Evolutionary conservation across 2,329 filamentous ascomycete genomes (phyloP), one percentile per base, ranked within the genome.

Genomic region (Microdochium nivale): DNA sequence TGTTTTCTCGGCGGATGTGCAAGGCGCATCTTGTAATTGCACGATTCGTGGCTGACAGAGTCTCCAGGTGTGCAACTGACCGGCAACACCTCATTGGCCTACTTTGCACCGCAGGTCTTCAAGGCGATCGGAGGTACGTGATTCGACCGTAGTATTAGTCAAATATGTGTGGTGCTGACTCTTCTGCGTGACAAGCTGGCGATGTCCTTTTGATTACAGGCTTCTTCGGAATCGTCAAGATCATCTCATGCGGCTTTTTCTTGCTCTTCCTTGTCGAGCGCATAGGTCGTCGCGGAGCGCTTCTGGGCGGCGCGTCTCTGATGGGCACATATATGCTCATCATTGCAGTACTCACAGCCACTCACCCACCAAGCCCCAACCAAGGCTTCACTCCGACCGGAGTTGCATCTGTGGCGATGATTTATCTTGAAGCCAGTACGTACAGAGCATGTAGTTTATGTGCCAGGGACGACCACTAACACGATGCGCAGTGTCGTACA

Each of bases 251-350:
- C 44, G 52, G 66, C 11, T 66, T 70, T 53, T 77, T 77, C 59
- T 65, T 76, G 10, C 58, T 76, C 14, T 75, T 73, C 55, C 63
- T 78, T 16, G 68, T 78, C 33, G 76, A 79, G 55, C 66, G 70
- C 3, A 64, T 79, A 25, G 76, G 76, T 2, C 73, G 76, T 30
- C 67, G 71, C 13, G 66, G 69, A 11, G 73, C 74, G 0, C 71
- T 80, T n/a, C 67, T 79, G 25, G 64, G 61, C 2, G 76, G 76
- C 1, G 70, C 75, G 0, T 68, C 71, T 46, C 67, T 73, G 37
- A 79, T 79, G 76, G 74, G 72, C 30, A 62, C 63, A 0, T 77
- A 74, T 59, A 78, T 79, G 75, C 70, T 79, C 49, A 74, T 78
- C 49, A 72, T 78, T 37, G 70, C 72, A 13, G 65, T 69, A n/a